A percentile compares a stretch with the other conserved stretches of the same genome.
Conservation (phyloP, 495 filamentous ascomycete genomes). For the Penicillium verhagenii region DNA sequence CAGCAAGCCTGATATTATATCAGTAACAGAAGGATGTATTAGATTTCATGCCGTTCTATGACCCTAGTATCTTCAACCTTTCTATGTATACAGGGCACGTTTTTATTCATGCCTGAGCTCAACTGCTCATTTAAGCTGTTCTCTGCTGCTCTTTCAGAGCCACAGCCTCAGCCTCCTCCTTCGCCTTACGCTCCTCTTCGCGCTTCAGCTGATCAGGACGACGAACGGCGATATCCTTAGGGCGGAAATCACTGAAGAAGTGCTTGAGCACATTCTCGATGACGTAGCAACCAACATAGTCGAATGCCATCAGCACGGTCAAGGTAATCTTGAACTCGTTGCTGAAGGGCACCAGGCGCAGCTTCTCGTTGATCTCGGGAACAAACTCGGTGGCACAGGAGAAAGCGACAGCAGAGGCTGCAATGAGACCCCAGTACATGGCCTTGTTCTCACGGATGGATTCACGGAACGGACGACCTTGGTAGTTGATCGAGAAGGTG, state of each 20-base stretch:
- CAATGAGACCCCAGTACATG: constrained; percentile 96
- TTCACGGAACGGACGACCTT: constrained; percentile 96
- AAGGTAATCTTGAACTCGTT: constrained; percentile 86
- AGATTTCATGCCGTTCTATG: constrained; percentile 23
- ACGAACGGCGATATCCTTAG: constrained; percentile 89
- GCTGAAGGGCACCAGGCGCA: constrained; percentile 90
- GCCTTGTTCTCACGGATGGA: constrained; percentile 90
- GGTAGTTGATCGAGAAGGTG: constrained; percentile 99
- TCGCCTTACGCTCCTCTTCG: constrained; percentile 65
- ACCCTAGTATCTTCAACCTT: constrained; percentile 5
- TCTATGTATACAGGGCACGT: constrained; percentile 29
- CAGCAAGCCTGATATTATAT: too few relatives aligned
- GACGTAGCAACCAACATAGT: constrained; percentile 84
- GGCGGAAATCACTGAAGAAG: constrained; percentile 86
- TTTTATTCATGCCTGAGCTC: constrained; percentile 2
- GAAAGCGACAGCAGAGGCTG: constrained; percentile 86
- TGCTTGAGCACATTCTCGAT: constrained; percentile 87
- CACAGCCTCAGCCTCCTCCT: constrained; percentile 56
- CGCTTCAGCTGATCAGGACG: constrained; percentile 82
- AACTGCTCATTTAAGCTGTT: constrained; percentile 24
- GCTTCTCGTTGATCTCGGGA: constrained; percentile 90
- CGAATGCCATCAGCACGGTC: constrained; percentile 80
- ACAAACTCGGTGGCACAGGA: constrained; percentile 95
- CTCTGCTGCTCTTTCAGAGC: constrained; percentile 50
- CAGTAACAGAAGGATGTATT: constrained; percentile 15